phyloP scores from a whole-genome alignment of 73 alveolate genomes.

The Paramecium tetraurelia region DNA sequence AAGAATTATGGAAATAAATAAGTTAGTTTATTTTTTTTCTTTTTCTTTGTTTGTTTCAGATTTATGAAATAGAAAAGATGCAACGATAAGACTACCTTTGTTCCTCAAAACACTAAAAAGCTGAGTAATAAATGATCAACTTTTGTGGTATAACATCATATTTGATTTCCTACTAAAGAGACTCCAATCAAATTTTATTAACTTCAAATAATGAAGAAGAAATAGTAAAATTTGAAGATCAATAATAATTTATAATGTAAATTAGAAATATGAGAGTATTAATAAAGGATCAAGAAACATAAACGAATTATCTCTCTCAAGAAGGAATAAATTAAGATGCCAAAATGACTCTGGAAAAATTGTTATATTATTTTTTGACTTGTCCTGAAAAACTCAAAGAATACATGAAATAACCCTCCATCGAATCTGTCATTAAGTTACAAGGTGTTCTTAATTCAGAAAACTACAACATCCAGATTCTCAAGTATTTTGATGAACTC shows the following conservation, averaged over 20 bases:
- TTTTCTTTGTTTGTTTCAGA: not conserved
- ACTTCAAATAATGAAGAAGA: not conserved
- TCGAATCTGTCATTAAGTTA: not conserved
- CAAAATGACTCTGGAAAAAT: not conserved
- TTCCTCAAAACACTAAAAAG: not conserved
- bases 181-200: not conserved
- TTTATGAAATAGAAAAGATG: not conserved
- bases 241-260: not conserved
- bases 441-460: not conserved
- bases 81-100: not conserved
- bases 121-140: not conserved
- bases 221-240: not conserved
- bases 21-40: not conserved
- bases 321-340: not conserved
- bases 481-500: not conserved
- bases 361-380: not conserved
- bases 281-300: not conserved
- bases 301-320: not conserved
- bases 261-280: not conserved
- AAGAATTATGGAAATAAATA: not conserved
- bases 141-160: not conserved
- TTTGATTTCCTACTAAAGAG: not conserved
- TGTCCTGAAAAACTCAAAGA: slow-evolving; percentile 5
- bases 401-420: not conserved
- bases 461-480: not conserved